A percentile compares a stretch with the other conserved stretches of the same genome.
phyloP scores from a whole-genome alignment of 2,329 filamentous ascomycete genomes.

The Fusarium papillatum region DNA sequence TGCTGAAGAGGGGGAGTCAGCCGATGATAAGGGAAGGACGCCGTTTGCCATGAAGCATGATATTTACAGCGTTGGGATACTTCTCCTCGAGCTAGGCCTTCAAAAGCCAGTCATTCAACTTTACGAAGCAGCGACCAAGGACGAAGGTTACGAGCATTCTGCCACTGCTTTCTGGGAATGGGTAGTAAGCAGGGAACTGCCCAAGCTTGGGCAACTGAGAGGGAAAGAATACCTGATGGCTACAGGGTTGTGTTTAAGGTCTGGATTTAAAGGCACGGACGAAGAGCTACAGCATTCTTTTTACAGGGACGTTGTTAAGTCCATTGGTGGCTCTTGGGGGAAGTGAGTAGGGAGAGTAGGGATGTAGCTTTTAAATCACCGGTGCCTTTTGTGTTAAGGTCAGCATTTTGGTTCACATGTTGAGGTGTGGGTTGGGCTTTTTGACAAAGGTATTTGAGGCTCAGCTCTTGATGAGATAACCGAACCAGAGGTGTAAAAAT shows the following conservation, averaged over 20 bases:
- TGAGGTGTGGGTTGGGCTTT: too few relatives aligned
- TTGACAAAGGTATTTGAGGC: too few relatives aligned
- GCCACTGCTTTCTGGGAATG: background rate
- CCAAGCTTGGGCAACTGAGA: background rate
- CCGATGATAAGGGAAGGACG: background rate
- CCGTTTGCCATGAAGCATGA: background rate
- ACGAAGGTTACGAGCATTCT: background rate
- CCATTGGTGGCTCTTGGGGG: background rate
- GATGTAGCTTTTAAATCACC: too few relatives aligned
- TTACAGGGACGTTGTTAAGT: background rate
- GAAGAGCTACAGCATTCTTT: background rate
- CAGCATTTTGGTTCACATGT: too few relatives aligned
- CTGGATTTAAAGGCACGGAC: background rate
- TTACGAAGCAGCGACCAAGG: background rate
- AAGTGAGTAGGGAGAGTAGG: too few relatives aligned
- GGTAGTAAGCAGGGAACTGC: background rate
- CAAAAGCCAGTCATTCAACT: background rate
- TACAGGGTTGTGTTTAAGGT: background rate
- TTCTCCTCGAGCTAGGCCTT: background rate
- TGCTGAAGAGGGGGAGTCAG: background rate
- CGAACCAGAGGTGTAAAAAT: too few relatives aligned
- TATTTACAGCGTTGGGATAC: background rate
- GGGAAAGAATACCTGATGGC: background rate
- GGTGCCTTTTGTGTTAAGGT: too few relatives aligned
- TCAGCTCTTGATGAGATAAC: too few relatives aligned